These are phyloP conservation scores for Penicillium salamii DNA, from an alignment of 495 filamentous ascomycete species.

Conservation along the genomic window DNA sequence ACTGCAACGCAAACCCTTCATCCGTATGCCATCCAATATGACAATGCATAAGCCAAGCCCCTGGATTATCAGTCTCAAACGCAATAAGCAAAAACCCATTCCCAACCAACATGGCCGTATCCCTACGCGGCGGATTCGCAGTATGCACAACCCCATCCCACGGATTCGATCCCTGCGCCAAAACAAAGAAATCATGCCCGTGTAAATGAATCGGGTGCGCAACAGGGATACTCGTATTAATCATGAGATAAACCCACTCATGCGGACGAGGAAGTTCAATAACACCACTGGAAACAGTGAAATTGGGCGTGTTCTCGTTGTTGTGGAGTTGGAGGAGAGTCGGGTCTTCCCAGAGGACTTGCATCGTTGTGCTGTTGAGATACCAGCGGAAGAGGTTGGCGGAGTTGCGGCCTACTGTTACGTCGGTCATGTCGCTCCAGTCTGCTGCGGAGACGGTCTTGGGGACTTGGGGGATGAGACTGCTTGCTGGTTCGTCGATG, in stretches of 20 bases:
- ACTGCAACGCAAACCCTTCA: slow-evolving; percentile 38
- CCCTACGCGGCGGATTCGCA: slow-evolving; percentile 18
- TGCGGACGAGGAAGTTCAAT: slow-evolving; percentile 44
- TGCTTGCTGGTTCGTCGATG: slow-evolving; percentile 3
- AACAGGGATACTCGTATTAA: slow-evolving; percentile 27
- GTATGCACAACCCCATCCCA: slow-evolving; percentile 2
- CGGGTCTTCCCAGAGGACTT: slow-evolving; percentile 21
- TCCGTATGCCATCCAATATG: slow-evolving; percentile 44
- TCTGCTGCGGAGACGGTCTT: slow-evolving; percentile 9
- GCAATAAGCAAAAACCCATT: slow-evolving; percentile 40
- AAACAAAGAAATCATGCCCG: slow-evolving; percentile 26
- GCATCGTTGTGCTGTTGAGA: slow-evolving; percentile 20
- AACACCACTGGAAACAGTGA: slow-evolving; percentile 10
- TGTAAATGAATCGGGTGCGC: slow-evolving; percentile 26
- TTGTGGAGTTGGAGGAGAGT: slow-evolving; percentile 19
- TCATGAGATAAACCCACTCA: slow-evolving; percentile 55
- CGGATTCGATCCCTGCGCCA: slow-evolving; percentile 17
- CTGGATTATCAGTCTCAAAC: slow-evolving; percentile 50
- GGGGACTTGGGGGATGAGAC: slow-evolving; percentile 12
- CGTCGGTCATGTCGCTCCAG: slow-evolving; percentile 11
- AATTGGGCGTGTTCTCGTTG: slow-evolving; percentile 6
- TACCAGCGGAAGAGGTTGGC: slow-evolving; percentile 24
- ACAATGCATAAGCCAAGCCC: slow-evolving; percentile 47
- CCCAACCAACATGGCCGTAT: slow-evolving; percentile 51
- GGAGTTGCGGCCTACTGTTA: slow-evolving; percentile 9